A percentile compares a stretch with the other conserved stretches of the same genome.
Conservation (phyloP, 2,329 filamentous ascomycete genomes). For the Colletotrichum trifolii region DNA sequence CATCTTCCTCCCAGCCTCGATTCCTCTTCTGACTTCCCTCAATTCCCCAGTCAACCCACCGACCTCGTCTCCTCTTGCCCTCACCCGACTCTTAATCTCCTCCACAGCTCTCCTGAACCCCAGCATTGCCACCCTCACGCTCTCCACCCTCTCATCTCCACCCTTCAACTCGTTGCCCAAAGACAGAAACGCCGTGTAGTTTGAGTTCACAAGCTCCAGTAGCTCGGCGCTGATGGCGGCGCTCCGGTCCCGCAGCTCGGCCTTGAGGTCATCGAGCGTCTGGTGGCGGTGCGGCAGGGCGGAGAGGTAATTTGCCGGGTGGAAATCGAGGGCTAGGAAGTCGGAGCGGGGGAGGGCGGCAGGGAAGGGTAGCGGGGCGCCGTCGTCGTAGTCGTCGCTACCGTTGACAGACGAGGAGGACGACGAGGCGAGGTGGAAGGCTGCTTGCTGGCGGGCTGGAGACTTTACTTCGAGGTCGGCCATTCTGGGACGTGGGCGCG, state of each 20-base stretch:
- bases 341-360: conserved; percentile 83
- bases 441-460: conserved; percentile 32
- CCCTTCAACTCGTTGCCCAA: conserved; percentile 84
- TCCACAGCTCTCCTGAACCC: conserved; percentile 87
- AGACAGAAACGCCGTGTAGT: conserved; percentile 91
- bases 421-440: conserved; percentile 56
- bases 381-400: conserved; percentile 59
- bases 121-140: conserved; percentile 86
- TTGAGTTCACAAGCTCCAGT: conserved; percentile 92
- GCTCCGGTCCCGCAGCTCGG: conserved; percentile 84
- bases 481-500: conserved; percentile 28
- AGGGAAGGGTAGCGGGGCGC: conserved; percentile 86
- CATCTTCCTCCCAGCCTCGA: conserved; percentile 71
- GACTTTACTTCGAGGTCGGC: conserved; percentile 41
- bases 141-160: conserved; percentile 91
- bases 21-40: conserved; percentile 68
- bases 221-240: conserved; percentile 86
- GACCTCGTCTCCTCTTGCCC: conserved; percentile 72
- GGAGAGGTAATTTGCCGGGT: conserved; percentile 82
- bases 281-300: conserved; percentile 89
- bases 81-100: conserved; percentile 75
- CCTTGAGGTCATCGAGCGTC: conserved; percentile 91
- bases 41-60: conserved; percentile 73
- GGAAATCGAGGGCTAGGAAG: conserved; percentile 83
- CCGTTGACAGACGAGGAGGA: conserved; percentile 50